Evolutionary conservation across 1,284 basidiomycete genomes (phyloP).

Genomic region (Neonothopanus nambi): DNA sequence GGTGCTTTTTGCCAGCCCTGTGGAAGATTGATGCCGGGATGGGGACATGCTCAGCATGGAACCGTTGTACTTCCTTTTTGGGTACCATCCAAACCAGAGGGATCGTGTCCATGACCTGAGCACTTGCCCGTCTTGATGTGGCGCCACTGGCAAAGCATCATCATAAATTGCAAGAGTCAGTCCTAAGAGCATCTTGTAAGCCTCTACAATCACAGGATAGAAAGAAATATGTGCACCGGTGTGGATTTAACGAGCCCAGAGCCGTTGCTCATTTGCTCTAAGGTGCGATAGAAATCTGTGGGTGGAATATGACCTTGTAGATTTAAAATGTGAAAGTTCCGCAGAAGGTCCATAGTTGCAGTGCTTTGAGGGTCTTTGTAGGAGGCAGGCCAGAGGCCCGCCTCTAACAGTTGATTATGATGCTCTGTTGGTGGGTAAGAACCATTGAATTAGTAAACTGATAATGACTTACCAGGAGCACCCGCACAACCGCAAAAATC

Average conservation of each 20-base stretch:
- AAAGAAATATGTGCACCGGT: neutral
- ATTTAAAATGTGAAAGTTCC: constrained; percentile 18
- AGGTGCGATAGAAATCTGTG: constrained; percentile 18
- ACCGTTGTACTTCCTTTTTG: constrained; percentile 11
- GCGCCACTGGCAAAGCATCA: constrained; percentile 14
- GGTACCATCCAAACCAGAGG: constrained; percentile 8
- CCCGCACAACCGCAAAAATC: constrained; percentile 13
- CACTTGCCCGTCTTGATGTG: constrained; percentile 17
- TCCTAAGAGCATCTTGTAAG: constrained; percentile 1
- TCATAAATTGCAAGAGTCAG: constrained; percentile 1
- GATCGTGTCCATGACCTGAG: constrained; percentile 15
- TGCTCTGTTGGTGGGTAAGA: neutral
- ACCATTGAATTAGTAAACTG: too few relatives aligned
- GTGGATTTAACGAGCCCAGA: neutral
- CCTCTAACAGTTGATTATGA: constrained; percentile 1
- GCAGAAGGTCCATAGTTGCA: constrained; percentile 14
- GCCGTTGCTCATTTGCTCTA: constrained; percentile 12
- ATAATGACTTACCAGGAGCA: too few relatives aligned
- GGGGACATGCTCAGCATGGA: constrained; percentile 21
- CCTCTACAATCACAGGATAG: neutral
- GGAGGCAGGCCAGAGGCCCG: constrained; percentile 5
- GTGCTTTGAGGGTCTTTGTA: constrained; percentile 6
- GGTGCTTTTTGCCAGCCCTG: constrained; percentile 14
- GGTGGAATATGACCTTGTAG: constrained; percentile 11
- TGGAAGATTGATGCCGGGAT: constrained; percentile 18